Base-by-base conservation (phyloP, 2,329 filamentous ascomycete species). In the Cadophora sp. region DNA sequence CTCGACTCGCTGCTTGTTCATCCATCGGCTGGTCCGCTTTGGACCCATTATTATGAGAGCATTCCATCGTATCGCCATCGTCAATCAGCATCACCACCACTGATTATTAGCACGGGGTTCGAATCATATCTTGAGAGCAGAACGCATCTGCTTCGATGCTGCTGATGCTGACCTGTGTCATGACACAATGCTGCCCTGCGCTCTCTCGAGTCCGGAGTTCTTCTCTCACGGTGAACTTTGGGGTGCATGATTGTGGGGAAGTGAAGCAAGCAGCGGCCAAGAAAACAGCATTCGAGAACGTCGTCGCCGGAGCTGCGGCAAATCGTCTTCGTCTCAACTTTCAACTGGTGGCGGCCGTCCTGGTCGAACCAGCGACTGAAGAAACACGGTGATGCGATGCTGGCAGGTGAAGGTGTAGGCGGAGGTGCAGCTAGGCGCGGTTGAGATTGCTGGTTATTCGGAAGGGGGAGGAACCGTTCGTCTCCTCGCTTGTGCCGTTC, bases 381-480 rank as follows among this genome's bases (percentile, higher is more conserved):
- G 65, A 71, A 62, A 66, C 67, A 56, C 55, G 50, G 58, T 62
- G 61, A 27, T 51, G 22, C 3, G 48, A 9, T 18, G 20, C 8
- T 50, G 27, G 47, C 45, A 50, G n/a, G 47, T 11, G 20, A 22
- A 24, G 51, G 24, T 36, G 18, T n/a, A 55, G 24, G 51, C 5
- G 51, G 22, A 55, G 27, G 30, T 56, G 30, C 14, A 39, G 51
- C 7, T 30, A 33, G 30, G 13, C 16, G 22, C 24, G 55, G 39
- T 48, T 58, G 71, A 72, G 60, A 73, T 72, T 73, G 62, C 53
- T 59, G 33, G 43, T 36, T 65, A 63, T 66, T 66, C 70, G 72
- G 71, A 73, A 72, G 71, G 68, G 59, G 59, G 58, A 68, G 22
- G 30, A 63, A 70, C 72, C 72, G 71, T 59, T 59, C 56, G 41